phyloP scores from a whole-genome alignment of 768 basidiomycete genomes.

The Leccinum truebloodii region DNA sequence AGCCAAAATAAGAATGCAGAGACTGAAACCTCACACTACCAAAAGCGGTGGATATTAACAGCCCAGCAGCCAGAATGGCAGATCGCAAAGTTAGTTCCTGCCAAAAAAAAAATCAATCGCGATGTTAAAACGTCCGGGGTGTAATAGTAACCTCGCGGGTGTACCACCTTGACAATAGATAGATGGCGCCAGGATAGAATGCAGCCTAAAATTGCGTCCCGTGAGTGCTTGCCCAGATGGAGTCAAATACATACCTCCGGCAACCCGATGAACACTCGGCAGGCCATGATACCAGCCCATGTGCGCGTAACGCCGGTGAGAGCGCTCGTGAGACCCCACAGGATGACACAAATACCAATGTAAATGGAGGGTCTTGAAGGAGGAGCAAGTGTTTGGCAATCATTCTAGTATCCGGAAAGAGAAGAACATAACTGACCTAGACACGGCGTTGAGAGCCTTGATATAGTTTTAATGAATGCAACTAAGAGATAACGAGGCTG shows the following conservation, averaged over 20 bases:
- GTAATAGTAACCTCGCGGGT: conserved; percentile 18
- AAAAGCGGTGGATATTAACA: conserved; percentile 65
- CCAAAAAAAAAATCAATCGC: neutral
- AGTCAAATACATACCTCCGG: neutral
- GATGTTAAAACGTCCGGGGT: neutral
- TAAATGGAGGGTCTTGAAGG: conserved; percentile 49
- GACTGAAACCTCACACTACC: conserved; percentile 48
- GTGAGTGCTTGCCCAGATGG: conserved; percentile 42
- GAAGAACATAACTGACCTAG: conserved; percentile 37
- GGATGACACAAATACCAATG: neutral
- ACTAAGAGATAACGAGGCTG: neutral
- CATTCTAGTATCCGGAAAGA: neutral
- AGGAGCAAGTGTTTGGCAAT: neutral
- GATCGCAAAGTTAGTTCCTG: conserved; percentile 67
- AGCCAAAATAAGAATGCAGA: neutral
- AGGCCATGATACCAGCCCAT: neutral
- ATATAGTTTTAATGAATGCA: neutral
- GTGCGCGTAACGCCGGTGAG: neutral
- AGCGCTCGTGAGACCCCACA: neutral
- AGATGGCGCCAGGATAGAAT: conserved; percentile 64
- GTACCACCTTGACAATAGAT: conserved; percentile 32
- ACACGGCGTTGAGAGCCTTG: conserved; percentile 55
- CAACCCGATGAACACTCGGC: neutral
- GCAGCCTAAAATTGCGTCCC: conserved; percentile 41
- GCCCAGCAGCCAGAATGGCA: conserved; percentile 57